Evolutionary conservation across 768 basidiomycete genomes (phyloP).

Genomic region (Tulasnella sp.): DNA sequence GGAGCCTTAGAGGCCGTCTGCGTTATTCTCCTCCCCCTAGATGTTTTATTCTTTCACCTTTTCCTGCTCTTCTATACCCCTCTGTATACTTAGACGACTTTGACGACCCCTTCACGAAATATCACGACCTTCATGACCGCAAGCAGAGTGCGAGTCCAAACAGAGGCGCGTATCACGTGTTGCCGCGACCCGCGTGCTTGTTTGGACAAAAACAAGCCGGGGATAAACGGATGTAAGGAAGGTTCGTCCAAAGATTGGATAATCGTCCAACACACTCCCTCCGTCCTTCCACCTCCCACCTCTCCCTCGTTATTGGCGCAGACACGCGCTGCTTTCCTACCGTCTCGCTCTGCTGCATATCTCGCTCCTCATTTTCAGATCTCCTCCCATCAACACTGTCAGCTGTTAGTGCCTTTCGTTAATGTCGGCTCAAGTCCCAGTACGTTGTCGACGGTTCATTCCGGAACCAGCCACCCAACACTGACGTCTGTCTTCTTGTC

Average conservation of each 20-base stretch:
- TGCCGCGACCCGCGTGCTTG: neutral
- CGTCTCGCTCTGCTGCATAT: neutral
- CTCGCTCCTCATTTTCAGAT: neutral
- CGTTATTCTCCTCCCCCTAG: neutral
- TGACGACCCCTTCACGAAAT: neutral
- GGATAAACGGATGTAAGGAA: neutral
- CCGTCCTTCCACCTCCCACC: neutral
- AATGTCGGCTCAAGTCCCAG: conserved; percentile 30
- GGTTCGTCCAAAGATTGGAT: conserved; percentile 9
- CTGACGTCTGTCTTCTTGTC: neutral
- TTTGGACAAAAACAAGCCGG: conserved; percentile 14
- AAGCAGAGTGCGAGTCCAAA: neutral
- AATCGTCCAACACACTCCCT: neutral
- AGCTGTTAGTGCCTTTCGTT: neutral
- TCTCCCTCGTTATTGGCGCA: conserved; percentile 12
- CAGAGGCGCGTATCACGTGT: conserved; percentile 2
- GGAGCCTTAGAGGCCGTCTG: neutral
- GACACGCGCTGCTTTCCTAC: neutral
- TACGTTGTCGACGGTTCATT: conserved; percentile 7
- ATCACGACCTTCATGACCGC: neutral
- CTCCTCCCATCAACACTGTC: neutral
- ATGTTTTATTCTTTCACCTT: neutral
- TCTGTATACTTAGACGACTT: conserved; percentile 8
- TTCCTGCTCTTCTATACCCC: neutral
- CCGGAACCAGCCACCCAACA: neutral